Evolutionary conservation across 257 asterid genomes (phyloP), one percentile per base, ranked within the genome.

Genomic region (Pogostemon cablin): DNA sequence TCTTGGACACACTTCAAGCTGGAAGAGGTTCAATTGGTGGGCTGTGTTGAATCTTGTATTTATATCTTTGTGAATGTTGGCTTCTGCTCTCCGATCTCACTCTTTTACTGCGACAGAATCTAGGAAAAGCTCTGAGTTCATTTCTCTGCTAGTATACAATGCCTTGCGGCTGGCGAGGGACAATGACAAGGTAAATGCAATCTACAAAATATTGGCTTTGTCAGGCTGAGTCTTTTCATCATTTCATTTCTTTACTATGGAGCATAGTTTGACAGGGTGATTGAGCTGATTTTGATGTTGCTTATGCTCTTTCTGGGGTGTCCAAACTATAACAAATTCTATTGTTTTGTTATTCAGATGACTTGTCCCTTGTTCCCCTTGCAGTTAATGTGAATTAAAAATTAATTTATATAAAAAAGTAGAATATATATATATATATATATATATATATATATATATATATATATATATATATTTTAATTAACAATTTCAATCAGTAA

Each of bases 121-220:
- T 60, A 68, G 75, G 80, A 85, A 68, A 69, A 78, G 68, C 80
- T 81, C 83, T 61, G 83, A 71, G 64, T 77, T 83, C 49, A 81
- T 86, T 68, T 68, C 86, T 58, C 72, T 80, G 81, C 88, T 93
- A 72, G 84, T 85, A 72, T 90, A 82, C 77, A 78, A 77, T 85
- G 86, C 90, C 75, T 82, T 93, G 83, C 85, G 77, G 75, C 76
- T 93, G 82, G 80, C 92, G 46, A 86, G 80, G 74, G 98, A 93
- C 73, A 90, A 90, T 76, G 98, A 93, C 88, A 93, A 93, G 96
- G 98, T 93, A 83, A 50, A 65, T 60, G 62, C 11, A 41, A 57
- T 64, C 12, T 46, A 32, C 67, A 44, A 20, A 17, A 50, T 72
- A 25, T 41, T 68, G 4, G 41, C 38, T 2, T 5, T 32, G 67